These are phyloP conservation scores for Austroboletus sp. DNA, from an alignment of 1,284 basidiomycete genomes.

Conservation along the genomic window DNA sequence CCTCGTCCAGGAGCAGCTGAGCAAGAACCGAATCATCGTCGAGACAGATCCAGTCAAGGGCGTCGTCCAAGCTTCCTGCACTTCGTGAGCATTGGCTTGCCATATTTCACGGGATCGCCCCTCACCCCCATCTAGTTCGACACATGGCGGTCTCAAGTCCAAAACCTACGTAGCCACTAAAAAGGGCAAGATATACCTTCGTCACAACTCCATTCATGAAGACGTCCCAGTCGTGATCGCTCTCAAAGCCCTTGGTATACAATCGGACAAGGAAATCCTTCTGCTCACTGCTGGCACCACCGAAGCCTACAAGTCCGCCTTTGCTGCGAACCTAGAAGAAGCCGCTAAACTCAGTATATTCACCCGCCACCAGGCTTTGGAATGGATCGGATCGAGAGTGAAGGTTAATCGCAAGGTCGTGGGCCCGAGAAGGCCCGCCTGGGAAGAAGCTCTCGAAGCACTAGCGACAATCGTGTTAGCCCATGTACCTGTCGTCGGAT, in stretches of 20 bases:
- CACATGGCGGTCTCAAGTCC: constrained; percentile 94
- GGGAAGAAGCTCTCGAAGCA: constrained; percentile 94
- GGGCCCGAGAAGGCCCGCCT: constrained; percentile 76
- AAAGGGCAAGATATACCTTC: constrained; percentile 87
- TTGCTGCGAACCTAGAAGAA: constrained; percentile 91
- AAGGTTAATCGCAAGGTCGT: constrained; percentile 80
- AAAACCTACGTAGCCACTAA: constrained; percentile 98
- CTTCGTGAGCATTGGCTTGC: constrained; percentile 58
- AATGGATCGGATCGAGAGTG: constrained; percentile 90
- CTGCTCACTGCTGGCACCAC: constrained; percentile 90
- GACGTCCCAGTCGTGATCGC: constrained; percentile 95
- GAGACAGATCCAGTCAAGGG: constrained; percentile 90
- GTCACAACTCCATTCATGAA: constrained; percentile 98
- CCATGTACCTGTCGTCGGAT: constrained; percentile 86
- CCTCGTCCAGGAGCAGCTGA: constrained; percentile 96
- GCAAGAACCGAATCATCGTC: constrained; percentile 98
- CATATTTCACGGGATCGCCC: not conserved
- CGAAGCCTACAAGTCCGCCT: constrained; percentile 82
- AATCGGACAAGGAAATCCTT: constrained; percentile 97
- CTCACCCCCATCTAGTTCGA: constrained; percentile 57
- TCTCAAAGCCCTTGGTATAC: constrained; percentile 92
- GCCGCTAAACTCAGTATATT: constrained; percentile 86
- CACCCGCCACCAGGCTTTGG: constrained; percentile 89
- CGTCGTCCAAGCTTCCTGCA: constrained; percentile 92
- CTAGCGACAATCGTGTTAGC: constrained; percentile 95